Evolutionary conservation across 1,284 basidiomycete genomes (phyloP).

Genomic region (Trametes pubescens): DNA sequence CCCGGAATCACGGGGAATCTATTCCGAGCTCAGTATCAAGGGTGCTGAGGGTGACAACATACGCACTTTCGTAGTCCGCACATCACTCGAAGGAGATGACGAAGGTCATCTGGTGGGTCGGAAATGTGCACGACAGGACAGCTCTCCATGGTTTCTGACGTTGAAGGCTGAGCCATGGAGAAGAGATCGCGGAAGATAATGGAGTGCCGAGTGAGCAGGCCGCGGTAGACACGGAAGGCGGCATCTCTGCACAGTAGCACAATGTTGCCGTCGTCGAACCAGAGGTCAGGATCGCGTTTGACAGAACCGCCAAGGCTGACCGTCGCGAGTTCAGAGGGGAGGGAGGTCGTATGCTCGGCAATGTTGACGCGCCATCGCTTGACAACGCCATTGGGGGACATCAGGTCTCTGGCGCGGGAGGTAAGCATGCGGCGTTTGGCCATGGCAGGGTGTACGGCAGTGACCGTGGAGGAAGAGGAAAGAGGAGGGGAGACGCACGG

Average conservation of each 20-base stretch:
- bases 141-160: slow-evolving; percentile 32
- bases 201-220: slow-evolving; percentile 37
- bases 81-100: slow-evolving; percentile 31
- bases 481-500: slow-evolving; percentile 25
- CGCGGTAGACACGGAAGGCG: slow-evolving; percentile 38
- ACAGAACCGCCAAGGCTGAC: slow-evolving; percentile 28
- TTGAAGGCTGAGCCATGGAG: slow-evolving; percentile 32
- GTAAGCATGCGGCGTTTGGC: slow-evolving; percentile 20
- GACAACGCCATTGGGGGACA: slow-evolving; percentile 31
- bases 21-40: background rate
- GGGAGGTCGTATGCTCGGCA: slow-evolving; percentile 26
- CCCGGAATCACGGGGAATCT: slow-evolving; percentile 31
- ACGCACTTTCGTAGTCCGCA: slow-evolving; percentile 33
- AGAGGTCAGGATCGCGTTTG: slow-evolving; percentile 36
- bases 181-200: slow-evolving; percentile 40
- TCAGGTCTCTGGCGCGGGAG: slow-evolving; percentile 27
- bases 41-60: too few species aligned
- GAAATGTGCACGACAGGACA: slow-evolving; percentile 36
- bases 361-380: slow-evolving; percentile 34
- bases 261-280: slow-evolving; percentile 42
- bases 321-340: slow-evolving; percentile 29
- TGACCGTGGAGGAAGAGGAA: slow-evolving; percentile 1
- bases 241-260: slow-evolving; percentile 34
- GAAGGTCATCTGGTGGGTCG: slow-evolving; percentile 33
- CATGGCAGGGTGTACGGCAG: background rate